Conservation (phyloP, 83 land plant species). For the Picea engelmannii region DNA sequence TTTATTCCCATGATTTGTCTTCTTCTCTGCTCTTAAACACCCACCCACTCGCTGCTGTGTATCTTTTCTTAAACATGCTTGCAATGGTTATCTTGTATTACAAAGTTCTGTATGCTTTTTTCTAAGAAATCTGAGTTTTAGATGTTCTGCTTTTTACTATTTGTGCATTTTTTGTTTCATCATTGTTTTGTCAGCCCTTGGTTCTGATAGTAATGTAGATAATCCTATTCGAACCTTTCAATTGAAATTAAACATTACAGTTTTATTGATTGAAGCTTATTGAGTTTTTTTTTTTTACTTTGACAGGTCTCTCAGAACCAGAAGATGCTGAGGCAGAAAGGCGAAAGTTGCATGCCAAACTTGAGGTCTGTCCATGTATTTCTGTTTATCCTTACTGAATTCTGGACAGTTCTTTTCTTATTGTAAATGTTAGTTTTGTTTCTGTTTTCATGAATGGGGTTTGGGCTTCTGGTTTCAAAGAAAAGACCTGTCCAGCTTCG, state of each 20-base stretch:
- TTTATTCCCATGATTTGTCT: too few species aligned
- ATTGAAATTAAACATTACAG: background rate
- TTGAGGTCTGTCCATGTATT: background rate
- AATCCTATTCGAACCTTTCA: background rate
- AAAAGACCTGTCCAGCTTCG: background rate
- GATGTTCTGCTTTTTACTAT: background rate
- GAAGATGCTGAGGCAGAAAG: slow-evolving; percentile 23
- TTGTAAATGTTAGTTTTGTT: background rate
- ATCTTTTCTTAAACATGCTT: too few species aligned
- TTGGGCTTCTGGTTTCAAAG: background rate
- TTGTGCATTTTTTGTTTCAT: background rate
- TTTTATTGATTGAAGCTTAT: background rate
- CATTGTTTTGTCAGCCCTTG: background rate
- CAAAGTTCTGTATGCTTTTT: background rate
- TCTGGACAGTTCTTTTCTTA: background rate
- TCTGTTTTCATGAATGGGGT: slow-evolving; percentile 1
- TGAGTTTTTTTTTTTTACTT: background rate
- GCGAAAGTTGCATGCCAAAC: slow-evolving; percentile 20
- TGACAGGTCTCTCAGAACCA: slow-evolving; percentile 23
- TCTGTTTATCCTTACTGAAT: background rate
- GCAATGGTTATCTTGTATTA: background rate
- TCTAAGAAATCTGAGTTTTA: background rate
- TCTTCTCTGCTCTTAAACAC: background rate
- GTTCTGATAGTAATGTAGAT: background rate
- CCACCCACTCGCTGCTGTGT: background rate